Conservation (phyloP, 2,329 filamentous ascomycete species). For the Phialophora tarda region DNA sequence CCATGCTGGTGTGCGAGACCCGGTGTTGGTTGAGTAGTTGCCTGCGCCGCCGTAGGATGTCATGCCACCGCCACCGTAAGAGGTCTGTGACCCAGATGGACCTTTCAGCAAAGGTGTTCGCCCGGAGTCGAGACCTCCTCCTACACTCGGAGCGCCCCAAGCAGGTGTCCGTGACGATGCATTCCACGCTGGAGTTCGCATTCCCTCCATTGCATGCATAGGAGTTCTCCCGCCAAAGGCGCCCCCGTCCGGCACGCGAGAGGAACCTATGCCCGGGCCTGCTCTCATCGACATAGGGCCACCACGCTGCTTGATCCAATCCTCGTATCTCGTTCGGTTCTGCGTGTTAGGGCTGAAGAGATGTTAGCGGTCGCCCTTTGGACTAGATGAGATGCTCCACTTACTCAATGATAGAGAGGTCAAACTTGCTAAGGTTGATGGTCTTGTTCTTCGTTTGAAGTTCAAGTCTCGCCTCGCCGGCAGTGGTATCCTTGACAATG, state of each 20-base stretch:
- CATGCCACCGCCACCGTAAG: slow-evolving; percentile 66
- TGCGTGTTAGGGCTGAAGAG: slow-evolving; percentile 33
- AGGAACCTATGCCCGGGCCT: slow-evolving; percentile 44
- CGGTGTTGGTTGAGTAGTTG: slow-evolving; percentile 44
- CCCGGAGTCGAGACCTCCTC: slow-evolving; percentile 42
- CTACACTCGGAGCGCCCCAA: slow-evolving; percentile 36
- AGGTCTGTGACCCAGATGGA: slow-evolving; percentile 60
- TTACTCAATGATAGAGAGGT: slow-evolving; percentile 84
- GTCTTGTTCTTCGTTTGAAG: slow-evolving; percentile 94
- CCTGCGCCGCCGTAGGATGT: slow-evolving; percentile 74
- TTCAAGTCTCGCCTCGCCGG: slow-evolving; percentile 84
- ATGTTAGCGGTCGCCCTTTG: slow-evolving; percentile 34
- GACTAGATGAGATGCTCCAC: slow-evolving; percentile 37
- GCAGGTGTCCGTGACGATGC: slow-evolving; percentile 54
- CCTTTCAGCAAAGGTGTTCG: slow-evolving; percentile 63
- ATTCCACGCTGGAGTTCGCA: slow-evolving; percentile 79
- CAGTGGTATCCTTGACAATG: slow-evolving; percentile 93
- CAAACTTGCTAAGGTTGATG: slow-evolving; percentile 79
- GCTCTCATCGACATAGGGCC: slow-evolving; percentile 35
- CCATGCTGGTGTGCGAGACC: slow-evolving; percentile 76
- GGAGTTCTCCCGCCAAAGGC: slow-evolving; percentile 73
- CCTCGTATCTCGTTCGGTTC: slow-evolving; percentile 37
- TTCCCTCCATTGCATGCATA: slow-evolving; percentile 63
- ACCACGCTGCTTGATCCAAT: slow-evolving; percentile 36
- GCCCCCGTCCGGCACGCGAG: slow-evolving; percentile 60